A percentile compares a stretch with the other conserved stretches of the same genome.
phyloP scores from a whole-genome alignment of 2,329 filamentous ascomycete species.

The Rutstroemia sp. region DNA sequence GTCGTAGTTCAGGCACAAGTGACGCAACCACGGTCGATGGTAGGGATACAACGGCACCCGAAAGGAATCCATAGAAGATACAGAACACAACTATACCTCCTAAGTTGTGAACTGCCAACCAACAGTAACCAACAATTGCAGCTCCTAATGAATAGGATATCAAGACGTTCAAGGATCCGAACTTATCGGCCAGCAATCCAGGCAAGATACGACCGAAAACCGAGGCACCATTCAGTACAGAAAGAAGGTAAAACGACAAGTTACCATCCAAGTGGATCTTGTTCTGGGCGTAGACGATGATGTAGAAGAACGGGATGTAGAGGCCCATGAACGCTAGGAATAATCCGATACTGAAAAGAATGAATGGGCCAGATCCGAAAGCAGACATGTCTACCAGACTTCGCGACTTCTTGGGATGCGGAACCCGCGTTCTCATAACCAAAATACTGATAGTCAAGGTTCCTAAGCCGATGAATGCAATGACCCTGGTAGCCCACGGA shows the following conservation, averaged over 20 bases:
- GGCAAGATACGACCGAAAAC: constrained; percentile 31
- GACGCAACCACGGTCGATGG: not conserved
- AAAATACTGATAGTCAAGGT: not conserved
- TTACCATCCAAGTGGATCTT: not conserved
- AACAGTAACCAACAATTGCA: constrained; percentile 28
- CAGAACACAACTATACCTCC: constrained; percentile 28
- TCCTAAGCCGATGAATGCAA: constrained; percentile 42
- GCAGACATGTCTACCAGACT: constrained; percentile 13
- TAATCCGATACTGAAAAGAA: constrained; percentile 28
- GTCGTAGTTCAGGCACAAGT: not conserved
- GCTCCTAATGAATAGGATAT: constrained; percentile 20
- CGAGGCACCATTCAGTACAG: constrained; percentile 23
- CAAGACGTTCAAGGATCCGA: constrained; percentile 29
- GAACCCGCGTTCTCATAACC: not conserved
- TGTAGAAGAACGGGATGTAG: constrained; percentile 43
- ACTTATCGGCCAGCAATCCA: constrained; percentile 29
- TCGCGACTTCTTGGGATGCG: not conserved
- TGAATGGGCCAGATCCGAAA: constrained; percentile 30
- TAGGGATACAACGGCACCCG: constrained; percentile 2
- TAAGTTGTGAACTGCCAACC: constrained; percentile 21
- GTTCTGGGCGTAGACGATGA: constrained; percentile 30
- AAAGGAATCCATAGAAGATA: constrained; percentile 29
- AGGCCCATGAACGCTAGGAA: constrained; percentile 39
- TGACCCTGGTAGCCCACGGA: constrained; percentile 46
- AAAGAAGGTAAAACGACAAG: not conserved